Evolutionary conservation across 192 early-diverging fungal species (phyloP), one percentile per base, ranked within the genome.

Genomic region (Lunasporangiospora selenospora): DNA sequence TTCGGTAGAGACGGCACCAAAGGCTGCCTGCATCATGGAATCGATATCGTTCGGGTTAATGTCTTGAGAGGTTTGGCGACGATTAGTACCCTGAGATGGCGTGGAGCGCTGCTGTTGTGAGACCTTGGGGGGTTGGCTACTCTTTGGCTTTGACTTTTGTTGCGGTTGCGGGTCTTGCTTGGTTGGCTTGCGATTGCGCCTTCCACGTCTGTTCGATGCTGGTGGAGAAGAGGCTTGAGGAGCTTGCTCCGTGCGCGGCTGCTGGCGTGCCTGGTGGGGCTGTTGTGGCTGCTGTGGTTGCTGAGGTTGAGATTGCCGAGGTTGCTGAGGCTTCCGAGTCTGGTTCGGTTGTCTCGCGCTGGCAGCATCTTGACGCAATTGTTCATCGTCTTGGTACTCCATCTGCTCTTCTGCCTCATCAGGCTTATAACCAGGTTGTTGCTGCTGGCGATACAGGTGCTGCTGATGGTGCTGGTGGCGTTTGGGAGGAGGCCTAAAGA

Each of bases 401-500:
- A 27, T 21, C 12, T 47, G 45, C 1, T 44, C 52, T 36, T 47
- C 18, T 54, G 37, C 18, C 42, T 38, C 3, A 43, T 19, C 18
- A 45, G 23, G 45, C 45, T 47, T 13, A n/a, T 26, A 15, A 16
- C 29, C 23, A 2, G 45, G 39, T 23, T 18, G 31, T 12, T 42
- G 12, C 11, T 51, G 47, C 23, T 58, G 64, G 12, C 41, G 55
- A 32, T 62, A 26, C n/a, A 37, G 11, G 10, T 53, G 19, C 12
- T 64, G 52, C 32, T 54, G 59, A 23, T 40, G 34, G 16, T 47
- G 45, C 26, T 47, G 45, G 18, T 26, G 45, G 5, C 45, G 45
- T 15, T 27, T 15, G 9, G 45, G 23, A 21, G 45, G 45, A 13
- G 23, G 10, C 45, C 29, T 19, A 21, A 27, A 26, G 26, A 27